phyloP scores from a whole-genome alignment of 1,284 basidiomycete species.

The Neotropicomus parvogracilis region DNA sequence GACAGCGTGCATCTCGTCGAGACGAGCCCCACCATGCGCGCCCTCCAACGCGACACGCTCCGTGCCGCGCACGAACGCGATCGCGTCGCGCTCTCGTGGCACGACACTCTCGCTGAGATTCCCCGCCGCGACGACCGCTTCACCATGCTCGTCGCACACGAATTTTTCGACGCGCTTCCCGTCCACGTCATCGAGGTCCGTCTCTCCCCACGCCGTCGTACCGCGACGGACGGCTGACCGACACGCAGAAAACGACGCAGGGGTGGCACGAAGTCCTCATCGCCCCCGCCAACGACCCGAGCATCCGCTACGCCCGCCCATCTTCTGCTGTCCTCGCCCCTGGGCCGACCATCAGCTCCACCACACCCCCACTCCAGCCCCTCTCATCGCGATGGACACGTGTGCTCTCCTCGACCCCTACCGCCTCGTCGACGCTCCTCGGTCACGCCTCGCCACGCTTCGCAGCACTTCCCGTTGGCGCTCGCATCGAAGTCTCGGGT shows the following conservation, averaged over 20 bases:
- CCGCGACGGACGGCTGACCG: background rate
- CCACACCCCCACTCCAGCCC: constrained; percentile 2
- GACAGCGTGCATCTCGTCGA: constrained; percentile 77
- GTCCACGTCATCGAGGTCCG: constrained; percentile 85
- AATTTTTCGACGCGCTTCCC: constrained; percentile 97
- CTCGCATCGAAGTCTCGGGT: constrained; percentile 77
- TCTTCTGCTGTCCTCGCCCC: constrained; percentile 7
- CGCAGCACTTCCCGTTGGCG: constrained; percentile 57
- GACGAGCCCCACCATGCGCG: constrained; percentile 66
- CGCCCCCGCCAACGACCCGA: constrained; percentile 39
- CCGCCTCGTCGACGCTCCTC: constrained; percentile 64
- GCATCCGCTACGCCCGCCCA: constrained; percentile 28
- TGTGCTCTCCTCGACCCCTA: constrained; percentile 64
- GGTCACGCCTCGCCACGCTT: constrained; percentile 72
- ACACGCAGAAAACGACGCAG: constrained; percentile 65
- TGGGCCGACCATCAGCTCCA: background rate
- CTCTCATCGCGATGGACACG: constrained; percentile 51
- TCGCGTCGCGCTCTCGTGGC: constrained; percentile 61
- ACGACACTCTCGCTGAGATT: constrained; percentile 71
- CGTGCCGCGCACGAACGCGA: constrained; percentile 24
- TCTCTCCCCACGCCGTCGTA: background rate
- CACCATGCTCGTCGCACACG: constrained; percentile 91
- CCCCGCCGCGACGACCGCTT: constrained; percentile 53
- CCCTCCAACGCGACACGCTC: constrained; percentile 63
- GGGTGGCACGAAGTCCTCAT: constrained; percentile 91